Base-by-base conservation (phyloP, 495 filamentous ascomycete genomes). In the Amniculicola lignicola region DNA sequence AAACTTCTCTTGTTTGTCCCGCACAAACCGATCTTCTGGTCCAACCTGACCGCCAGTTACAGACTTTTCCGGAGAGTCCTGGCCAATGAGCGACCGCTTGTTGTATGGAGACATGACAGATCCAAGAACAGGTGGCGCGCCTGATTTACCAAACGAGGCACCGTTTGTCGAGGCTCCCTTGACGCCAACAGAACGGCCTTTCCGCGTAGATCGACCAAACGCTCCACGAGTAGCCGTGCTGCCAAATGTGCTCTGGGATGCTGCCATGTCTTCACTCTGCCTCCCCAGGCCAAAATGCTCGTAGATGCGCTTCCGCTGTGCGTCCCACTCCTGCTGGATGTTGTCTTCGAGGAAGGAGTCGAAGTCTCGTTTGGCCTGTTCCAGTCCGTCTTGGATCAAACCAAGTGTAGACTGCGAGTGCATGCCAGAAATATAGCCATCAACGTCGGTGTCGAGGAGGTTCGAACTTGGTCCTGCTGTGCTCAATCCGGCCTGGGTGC, bases 321-420 rank as follows among this genome's bases (percentile, higher is more conserved):
- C 82, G 50, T 97, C 90, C 92, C 92, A 97, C 69, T 96, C 88
- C 75, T 93, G 84, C 6, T 89, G 88, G 5, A 96, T 85, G 65
- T 93, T 92, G 59, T 95, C 90, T 67, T 96, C 93, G 38, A 99
- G 73, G 68, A 94, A 96, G 33, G 78, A 69, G 66, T 99, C 90
- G 60, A 99, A 97, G 65, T 96, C 92, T 15, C 82, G 82, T 35
- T 89, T 84, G 12, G 90, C 89, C 50, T 90, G 82, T 61, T 90
- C 82, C 57, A 96, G 77, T 18, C 90, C 88, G 62, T 97, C 90
- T 16, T 85, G 79, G 51, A 96, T 89, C 81, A 95, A 91, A 62
- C 85, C 90, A 50, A 94, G 76, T 2, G 91, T 92, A 25, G 89
- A 92, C 70, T 94, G 90, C 41, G 90, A 85, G 67, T 95, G 89